Base-by-base conservation (phyloP, 441 rosid genomes). In the Bruguiera hainesii region DNA sequence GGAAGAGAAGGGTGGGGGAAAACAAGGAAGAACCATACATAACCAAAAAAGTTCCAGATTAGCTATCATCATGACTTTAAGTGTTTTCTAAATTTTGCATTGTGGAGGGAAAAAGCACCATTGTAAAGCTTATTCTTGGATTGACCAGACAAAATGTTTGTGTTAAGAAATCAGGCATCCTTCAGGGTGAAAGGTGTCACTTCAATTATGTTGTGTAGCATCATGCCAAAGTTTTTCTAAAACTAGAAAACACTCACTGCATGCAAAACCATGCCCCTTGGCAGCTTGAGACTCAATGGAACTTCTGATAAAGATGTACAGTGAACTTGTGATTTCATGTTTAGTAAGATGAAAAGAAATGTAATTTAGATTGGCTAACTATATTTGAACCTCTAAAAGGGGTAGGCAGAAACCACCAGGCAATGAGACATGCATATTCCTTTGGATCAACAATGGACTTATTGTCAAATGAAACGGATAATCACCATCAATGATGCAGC, bases 171-270 rank as follows among this genome's bases (percentile, higher is more conserved):
- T n/a, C 23, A 39, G 0, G 5, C 33, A 52, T 15, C 3, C 46
- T 64, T 64, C 21, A 11, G 21, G 9, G 67, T 13, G 30, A 73
- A 51, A 28, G 50, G 20, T 63, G 15, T 35, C 59, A 28, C 9
- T 62, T 63, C 60, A 50, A 16, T 31, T 37, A 37, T 3, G 3
- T 37, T 37, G 13, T 2, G 15, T 10, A 37, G 15, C 46, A 37
- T 37, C 46, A 37, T 1, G 3, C 3, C 46, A 0, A 37, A 37
- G 46, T 37, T 37, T 37, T 2, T 13, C 46, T 37, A 37, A 1
- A 10, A 11, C 46, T 37, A 37, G 46, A 42, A 42, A 13, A 42
- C 48, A 42, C 48, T 42, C 48, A 42, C 16, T 13, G 48, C 48
- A 42, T 42, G 48, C 16, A 42, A 42, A 13, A 11, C 48, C 15